These are phyloP conservation scores for Neolentinus lepideus DNA, from an alignment of 1,284 basidiomycete species.

Conservation along the genomic window DNA sequence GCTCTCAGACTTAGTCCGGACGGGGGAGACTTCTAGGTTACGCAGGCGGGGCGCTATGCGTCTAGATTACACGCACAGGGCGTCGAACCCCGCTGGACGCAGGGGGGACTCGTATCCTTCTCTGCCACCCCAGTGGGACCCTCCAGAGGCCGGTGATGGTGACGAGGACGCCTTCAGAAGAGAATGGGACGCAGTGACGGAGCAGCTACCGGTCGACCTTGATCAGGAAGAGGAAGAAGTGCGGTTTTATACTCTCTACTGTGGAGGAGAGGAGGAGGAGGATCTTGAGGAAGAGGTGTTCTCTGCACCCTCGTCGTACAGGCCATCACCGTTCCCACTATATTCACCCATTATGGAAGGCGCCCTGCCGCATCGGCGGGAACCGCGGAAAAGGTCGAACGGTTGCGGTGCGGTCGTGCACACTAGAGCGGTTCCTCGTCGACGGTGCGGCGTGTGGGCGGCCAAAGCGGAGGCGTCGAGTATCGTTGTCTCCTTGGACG, in stretches of 20 bases:
- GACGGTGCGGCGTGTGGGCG: conserved; percentile 45
- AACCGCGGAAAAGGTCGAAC: conserved; percentile 24
- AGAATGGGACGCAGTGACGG: not conserved
- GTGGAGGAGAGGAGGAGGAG: conserved; percentile 6
- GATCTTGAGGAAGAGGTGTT: conserved; percentile 20
- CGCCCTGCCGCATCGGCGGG: conserved; percentile 7
- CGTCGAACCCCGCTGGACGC: conserved; percentile 4
- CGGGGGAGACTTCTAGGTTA: conserved; percentile 63
- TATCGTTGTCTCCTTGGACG: conserved; percentile 42
- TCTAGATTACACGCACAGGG: conserved; percentile 29
- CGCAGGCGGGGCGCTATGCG: conserved; percentile 66
- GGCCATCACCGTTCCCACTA: conserved; percentile 30
- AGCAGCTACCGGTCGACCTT: conserved; percentile 6
- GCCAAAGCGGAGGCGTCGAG: conserved; percentile 42
- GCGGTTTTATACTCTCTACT: conserved; percentile 2
- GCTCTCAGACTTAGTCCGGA: conserved; percentile 60
- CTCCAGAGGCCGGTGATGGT: conserved; percentile 12
- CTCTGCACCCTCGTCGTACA: conserved; percentile 28
- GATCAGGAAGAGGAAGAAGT: conserved; percentile 11
- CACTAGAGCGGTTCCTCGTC: conserved; percentile 41
- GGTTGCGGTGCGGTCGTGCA: conserved; percentile 60
- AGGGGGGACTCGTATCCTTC: conserved; percentile 11
- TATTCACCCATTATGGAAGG: conserved; percentile 20
- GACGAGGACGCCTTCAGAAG: conserved; percentile 6
- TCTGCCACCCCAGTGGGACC: conserved; percentile 21